Evolutionary conservation across 371 early-diverging fungal genomes (phyloP).

Genomic region (Actinomortierella ambigua): DNA sequence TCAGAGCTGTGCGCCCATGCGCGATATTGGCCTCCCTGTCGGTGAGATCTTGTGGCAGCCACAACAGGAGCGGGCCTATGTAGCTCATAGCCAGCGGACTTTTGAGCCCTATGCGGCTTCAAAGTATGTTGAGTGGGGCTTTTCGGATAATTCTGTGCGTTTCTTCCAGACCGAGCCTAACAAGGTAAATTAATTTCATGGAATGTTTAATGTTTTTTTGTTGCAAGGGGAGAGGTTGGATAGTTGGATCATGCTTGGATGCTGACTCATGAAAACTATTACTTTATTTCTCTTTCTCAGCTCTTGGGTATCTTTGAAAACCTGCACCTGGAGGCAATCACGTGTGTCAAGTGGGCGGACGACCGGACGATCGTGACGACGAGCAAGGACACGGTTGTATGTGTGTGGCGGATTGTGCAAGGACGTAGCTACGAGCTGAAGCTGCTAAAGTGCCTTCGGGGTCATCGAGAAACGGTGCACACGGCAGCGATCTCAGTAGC

Average conservation of each 20-base stretch:
- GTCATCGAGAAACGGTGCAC: conserved; percentile 65
- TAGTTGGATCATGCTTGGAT: not conserved
- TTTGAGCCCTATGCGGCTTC: conserved; percentile 53
- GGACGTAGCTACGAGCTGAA: conserved; percentile 52
- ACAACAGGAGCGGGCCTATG: conserved; percentile 54
- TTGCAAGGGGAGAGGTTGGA: not conserved
- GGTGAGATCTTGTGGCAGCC: conserved; percentile 58
- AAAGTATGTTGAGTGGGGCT: conserved; percentile 79
- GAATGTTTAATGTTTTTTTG: not conserved
- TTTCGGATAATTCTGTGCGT: conserved; percentile 69
- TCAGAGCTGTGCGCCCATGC: conserved; percentile 59
- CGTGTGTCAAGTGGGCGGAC: conserved; percentile 68
- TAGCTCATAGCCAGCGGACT: conserved; percentile 50
- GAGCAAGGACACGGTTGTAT: conserved; percentile 74
- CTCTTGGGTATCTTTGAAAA: conserved; percentile 70
- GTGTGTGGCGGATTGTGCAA: conserved; percentile 65
- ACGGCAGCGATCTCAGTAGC: conserved; percentile 66
- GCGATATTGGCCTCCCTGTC: conserved; percentile 62
- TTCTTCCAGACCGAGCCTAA: conserved; percentile 63
- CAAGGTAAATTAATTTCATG: no score
- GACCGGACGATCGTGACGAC: conserved; percentile 74
- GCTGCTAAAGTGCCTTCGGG: conserved; percentile 65
- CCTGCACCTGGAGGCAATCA: conserved; percentile 73
- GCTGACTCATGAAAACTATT: no score
- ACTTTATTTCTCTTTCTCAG: conserved; percentile 18